phyloP scores from a whole-genome alignment of 495 filamentous ascomycete species.

The Aspergillus homomorphus region DNA sequence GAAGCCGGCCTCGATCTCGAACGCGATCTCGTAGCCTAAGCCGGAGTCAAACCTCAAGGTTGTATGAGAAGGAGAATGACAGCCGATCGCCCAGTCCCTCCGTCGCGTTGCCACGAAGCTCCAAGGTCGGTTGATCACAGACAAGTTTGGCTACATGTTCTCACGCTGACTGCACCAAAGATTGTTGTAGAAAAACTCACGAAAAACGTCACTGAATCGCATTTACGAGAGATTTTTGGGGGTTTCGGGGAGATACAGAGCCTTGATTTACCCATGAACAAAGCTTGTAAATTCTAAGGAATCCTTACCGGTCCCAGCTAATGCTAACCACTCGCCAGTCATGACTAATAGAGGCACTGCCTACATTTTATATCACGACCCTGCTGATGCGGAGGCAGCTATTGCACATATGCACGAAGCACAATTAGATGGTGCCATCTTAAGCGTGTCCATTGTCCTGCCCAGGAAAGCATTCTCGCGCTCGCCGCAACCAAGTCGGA shows the following conservation, averaged over 20 bases:
- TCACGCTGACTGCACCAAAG: slow-evolving; percentile 41
- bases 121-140: slow-evolving; percentile 46
- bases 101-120: slow-evolving; percentile 47
- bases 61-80: slow-evolving; percentile 43
- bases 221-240: slow-evolving; percentile 89
- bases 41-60: slow-evolving; percentile 31
- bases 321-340: slow-evolving; percentile 48
- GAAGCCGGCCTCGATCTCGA: slow-evolving; percentile 43
- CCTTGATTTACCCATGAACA: slow-evolving; percentile 85
- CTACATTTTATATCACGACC: slow-evolving; percentile 80
- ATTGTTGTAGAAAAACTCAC: slow-evolving; percentile 96
- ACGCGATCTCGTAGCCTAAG: slow-evolving; percentile 42
- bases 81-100: slow-evolving; percentile 47
- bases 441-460: slow-evolving; percentile 91
- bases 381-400: slow-evolving; percentile 78
- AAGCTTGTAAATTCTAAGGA: slow-evolving; percentile 60
- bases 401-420: slow-evolving; percentile 99
- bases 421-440: slow-evolving; percentile 80
- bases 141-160: neutral
- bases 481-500: slow-evolving; percentile 43
- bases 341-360: slow-evolving; percentile 90
- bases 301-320: neutral
- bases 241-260: slow-evolving; percentile 81
- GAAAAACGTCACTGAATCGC: slow-evolving; percentile 86
- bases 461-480: slow-evolving; percentile 66